These are phyloP conservation scores for Paracoccidioides brasiliensis DNA, from an alignment of 2,329 filamentous ascomycete species.

Conservation along the genomic window DNA sequence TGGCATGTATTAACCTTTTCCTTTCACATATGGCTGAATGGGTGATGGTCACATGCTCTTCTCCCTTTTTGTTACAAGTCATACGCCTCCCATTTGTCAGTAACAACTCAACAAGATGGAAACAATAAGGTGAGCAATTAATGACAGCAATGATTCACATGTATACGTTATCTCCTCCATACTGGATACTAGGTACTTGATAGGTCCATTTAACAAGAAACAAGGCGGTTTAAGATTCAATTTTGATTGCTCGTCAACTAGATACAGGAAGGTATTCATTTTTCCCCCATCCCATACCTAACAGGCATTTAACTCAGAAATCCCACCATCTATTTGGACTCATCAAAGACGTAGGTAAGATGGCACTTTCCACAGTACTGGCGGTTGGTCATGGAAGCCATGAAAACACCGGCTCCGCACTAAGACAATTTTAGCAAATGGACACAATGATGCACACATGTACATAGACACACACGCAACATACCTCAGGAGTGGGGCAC, in stretches of 20 bases:
- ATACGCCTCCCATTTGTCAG: not conserved
- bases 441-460: not conserved
- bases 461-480: conserved; percentile 19
- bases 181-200: no score
- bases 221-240: not conserved
- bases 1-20: not conserved
- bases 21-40: not conserved
- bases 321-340: conserved; percentile 38
- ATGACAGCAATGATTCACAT: not conserved
- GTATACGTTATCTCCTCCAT: not conserved
- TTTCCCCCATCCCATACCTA: not conserved
- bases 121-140: not conserved
- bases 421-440: conserved; percentile 25
- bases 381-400: conserved; percentile 99
- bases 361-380: conserved; percentile 81
- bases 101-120: not conserved
- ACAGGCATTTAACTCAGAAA: not conserved
- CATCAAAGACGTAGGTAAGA: conserved; percentile 59
- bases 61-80: not conserved
- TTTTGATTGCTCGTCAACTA: not conserved
- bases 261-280: not conserved
- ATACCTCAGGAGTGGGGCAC: conserved; percentile 81
- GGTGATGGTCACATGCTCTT: not conserved
- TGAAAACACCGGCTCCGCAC: conserved; percentile 99
- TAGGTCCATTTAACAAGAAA: not conserved